Conservation (phyloP, 257 asterid species). For the Rhazya stricta region DNA sequence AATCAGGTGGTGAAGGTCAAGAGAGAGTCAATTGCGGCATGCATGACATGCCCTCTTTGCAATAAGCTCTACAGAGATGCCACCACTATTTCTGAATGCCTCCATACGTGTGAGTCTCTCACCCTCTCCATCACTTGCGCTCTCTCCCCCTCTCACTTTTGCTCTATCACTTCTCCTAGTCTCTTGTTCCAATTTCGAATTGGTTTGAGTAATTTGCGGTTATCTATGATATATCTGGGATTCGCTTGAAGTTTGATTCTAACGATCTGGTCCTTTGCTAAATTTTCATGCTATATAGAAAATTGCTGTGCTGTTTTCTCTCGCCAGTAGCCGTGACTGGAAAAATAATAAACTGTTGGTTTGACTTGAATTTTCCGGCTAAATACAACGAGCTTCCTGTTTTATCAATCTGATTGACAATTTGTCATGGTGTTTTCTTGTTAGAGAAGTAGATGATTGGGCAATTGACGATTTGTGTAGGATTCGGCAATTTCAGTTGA, state of each 20-base stretch:
- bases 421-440: constrained; percentile 15
- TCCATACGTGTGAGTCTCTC: constrained; percentile 82
- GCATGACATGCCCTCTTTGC: constrained; percentile 99
- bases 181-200: constrained; percentile 5
- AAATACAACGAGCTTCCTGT: constrained; percentile 17
- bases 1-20: constrained; percentile 75
- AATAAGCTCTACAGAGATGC: constrained; percentile 81
- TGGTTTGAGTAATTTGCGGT: constrained; percentile 7
- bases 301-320: neutral
- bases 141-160: neutral
- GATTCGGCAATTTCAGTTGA: neutral
- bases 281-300: constrained; percentile 7
- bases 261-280: constrained; percentile 12
- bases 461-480: constrained; percentile 8
- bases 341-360: constrained; percentile 3
- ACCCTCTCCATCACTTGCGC: neutral
- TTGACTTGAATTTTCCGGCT: constrained; percentile 16
- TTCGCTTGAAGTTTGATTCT: neutral
- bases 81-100: constrained; percentile 92
- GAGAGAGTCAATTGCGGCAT: constrained; percentile 75
- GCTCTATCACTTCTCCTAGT: neutral
- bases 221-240: constrained; percentile 12
- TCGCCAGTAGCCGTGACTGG: neutral
- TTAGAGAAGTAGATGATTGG: constrained; percentile 14
- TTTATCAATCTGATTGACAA: constrained; percentile 22